Conservation (phyloP, 2,329 filamentous ascomycete genomes). For the Paraphoma sp. region DNA sequence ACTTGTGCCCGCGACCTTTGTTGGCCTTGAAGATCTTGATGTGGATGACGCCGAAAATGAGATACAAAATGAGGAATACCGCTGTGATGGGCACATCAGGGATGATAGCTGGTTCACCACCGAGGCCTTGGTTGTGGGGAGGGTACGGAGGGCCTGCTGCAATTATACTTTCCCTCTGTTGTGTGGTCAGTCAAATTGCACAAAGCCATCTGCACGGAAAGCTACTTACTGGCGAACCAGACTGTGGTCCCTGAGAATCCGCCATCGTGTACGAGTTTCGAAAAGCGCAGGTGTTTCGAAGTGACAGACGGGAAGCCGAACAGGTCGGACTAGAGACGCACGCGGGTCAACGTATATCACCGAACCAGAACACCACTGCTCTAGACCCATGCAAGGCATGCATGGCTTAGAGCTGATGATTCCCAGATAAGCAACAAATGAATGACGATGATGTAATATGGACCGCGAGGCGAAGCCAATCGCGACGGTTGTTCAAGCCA, state of each 20-base stretch:
- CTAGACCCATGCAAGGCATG: conserved; percentile 22
- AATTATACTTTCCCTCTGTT: conserved; percentile 8
- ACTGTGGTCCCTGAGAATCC: conserved; percentile 2
- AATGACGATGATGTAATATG: conserved; percentile 30
- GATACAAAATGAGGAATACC: conserved; percentile 51
- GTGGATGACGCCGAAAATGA: conserved; percentile 49
- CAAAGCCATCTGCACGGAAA: neutral
- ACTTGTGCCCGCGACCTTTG: conserved; percentile 50
- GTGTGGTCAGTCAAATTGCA: conserved; percentile 2
- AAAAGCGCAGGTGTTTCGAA: conserved; percentile 5
- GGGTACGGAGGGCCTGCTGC: conserved; percentile 37
- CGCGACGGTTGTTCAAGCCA: conserved; percentile 4
- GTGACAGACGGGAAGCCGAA: conserved; percentile 11
- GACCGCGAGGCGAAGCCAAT: conserved; percentile 14
- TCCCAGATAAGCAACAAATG: conserved; percentile 22
- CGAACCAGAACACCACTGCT: conserved; percentile 8
- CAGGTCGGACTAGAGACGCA: conserved; percentile 3
- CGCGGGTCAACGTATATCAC: conserved; percentile 27
- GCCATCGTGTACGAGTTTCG: conserved; percentile 14
- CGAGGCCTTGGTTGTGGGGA: conserved; percentile 32
- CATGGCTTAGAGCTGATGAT: conserved; percentile 24
- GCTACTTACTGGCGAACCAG: conserved; percentile 13
- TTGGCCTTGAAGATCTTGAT: conserved; percentile 52
- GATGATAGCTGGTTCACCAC: conserved; percentile 34
- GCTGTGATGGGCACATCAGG: conserved; percentile 51